Base-by-base conservation (phyloP, 2,329 filamentous ascomycete genomes). In the Chaetoscypha palmicola region DNA sequence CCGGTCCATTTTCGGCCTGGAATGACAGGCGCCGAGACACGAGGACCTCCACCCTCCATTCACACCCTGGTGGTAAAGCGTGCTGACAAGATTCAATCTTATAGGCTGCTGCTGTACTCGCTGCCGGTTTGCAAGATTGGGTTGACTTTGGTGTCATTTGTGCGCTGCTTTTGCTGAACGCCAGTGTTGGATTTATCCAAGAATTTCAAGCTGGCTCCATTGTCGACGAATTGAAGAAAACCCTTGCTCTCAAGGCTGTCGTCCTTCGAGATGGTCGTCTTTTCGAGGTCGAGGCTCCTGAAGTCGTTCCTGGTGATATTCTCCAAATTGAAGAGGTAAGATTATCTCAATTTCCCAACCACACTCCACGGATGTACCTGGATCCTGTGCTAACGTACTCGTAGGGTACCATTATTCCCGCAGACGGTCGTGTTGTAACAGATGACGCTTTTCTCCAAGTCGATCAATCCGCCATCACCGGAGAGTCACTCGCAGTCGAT, bases 131-230 rank as follows among this genome's bases (percentile, higher is more conserved):
- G 32, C 68, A 85, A 66, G 85, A 92, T 60, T 94, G 88, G 88
- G 84, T 94, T 53, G 88, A 94, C 71, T 91, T 94, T 61, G 88
- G 86, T 73, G 87, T 94, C 61, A 94, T 94, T 56, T 88, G 83
- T 66, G 87, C 71, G 61, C 74, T 94, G 39, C 76, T 94, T 8
- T 64, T 94, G 54, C 83, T 94, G 53, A 94, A 94, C 70, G 88
- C 88, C 32, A 70, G 68, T 52, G 88, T 94, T 52, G 87, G 88
- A 68, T 94, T 94, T 68, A 72, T 90, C 48, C 88, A 94, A 66
- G 88, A 94, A 69, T 94, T 76, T 68, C 86, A 94, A 68, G 88
- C 88, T 50, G 88, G 86, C 63, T 90, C 84, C 44, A 92, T 94
- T 52, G 87, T 94, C 68, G 86, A 91, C 38, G 86, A 92, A 64